A percentile compares a stretch with the other conserved stretches of the same genome.
phyloP scores from a whole-genome alignment of 2,329 filamentous ascomycete species.

The Ophiostoma ips region DNA sequence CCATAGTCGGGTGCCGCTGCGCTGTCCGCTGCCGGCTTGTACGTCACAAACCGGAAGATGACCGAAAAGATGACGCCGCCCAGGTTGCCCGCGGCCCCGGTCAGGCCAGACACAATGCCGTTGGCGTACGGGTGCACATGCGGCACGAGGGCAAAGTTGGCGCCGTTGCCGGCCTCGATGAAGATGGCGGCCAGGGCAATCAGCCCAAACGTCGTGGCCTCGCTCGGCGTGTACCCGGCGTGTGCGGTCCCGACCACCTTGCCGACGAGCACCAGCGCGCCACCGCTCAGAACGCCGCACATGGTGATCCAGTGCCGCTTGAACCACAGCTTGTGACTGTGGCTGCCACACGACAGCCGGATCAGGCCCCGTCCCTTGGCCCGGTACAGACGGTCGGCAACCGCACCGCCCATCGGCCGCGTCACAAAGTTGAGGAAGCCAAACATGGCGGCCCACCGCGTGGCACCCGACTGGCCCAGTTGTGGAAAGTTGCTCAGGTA shows the following conservation, averaged over 20 bases:
- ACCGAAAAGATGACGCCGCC: slow-evolving; percentile 77
- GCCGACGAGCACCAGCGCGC: slow-evolving; percentile 47
- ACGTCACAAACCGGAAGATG: slow-evolving; percentile 53
- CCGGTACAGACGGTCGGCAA: slow-evolving; percentile 33
- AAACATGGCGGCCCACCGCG: slow-evolving; percentile 57
- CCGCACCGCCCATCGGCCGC: slow-evolving; percentile 49
- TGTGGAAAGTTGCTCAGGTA: slow-evolving; percentile 45
- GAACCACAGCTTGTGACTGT: slow-evolving; percentile 24
- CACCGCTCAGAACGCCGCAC: slow-evolving; percentile 48
- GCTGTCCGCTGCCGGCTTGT: slow-evolving; percentile 7
- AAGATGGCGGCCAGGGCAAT: slow-evolving; percentile 68
- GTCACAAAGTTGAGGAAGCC: slow-evolving; percentile 59
- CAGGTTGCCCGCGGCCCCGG: slow-evolving; percentile 69
- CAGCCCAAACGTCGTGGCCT: slow-evolving; percentile 60
- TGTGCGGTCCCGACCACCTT: slow-evolving; percentile 24
- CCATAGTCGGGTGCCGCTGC: slow-evolving; percentile 39
- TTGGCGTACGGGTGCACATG: slow-evolving; percentile 77
- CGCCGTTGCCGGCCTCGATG: slow-evolving; percentile 71
- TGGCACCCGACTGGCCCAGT: slow-evolving; percentile 41
- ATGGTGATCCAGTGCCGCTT: slow-evolving; percentile 46
- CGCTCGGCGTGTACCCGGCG: slow-evolving; percentile 36
- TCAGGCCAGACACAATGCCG: slow-evolving; percentile 60
- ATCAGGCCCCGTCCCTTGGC: background rate
- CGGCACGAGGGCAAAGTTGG: slow-evolving; percentile 75
- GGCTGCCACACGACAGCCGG: background rate